phyloP scores from a whole-genome alignment of 148 eudicot species.

The Mesembryanthemum crystallinum region DNA sequence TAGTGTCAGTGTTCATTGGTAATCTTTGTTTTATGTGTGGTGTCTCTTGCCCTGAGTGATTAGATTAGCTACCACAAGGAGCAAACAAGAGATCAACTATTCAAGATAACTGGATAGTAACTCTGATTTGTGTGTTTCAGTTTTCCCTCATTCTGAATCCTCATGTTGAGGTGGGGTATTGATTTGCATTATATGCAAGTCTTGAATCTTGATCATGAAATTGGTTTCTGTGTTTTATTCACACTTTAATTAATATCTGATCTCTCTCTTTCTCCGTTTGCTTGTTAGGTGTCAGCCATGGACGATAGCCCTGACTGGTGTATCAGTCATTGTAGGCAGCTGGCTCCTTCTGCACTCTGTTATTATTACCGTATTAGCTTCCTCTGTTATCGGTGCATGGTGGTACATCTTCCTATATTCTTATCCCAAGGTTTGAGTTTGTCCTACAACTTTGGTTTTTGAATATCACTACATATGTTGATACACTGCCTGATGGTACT shows the following conservation, averaged over 20 bases:
- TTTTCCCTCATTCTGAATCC: background rate
- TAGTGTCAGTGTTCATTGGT: no score
- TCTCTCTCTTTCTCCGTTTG: background rate
- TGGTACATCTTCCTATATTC: conserved; percentile 93
- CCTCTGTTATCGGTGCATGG: conserved; percentile 61
- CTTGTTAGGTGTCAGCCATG: conserved; percentile 91
- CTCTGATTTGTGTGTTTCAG: background rate
- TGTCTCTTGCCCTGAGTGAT: no score
- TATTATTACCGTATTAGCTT: conserved; percentile 45
- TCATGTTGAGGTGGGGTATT: background rate
- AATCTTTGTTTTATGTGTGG: no score
- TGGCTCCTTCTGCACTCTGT: conserved; percentile 75
- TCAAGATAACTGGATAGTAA: no score
- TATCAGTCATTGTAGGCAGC: conserved; percentile 49
- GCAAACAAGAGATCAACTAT: no score
- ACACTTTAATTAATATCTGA: background rate
- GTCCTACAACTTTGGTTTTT: background rate
- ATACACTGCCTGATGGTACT: background rate
- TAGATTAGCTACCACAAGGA: no score
- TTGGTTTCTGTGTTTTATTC: background rate
- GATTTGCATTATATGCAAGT: no score
- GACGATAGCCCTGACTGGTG: conserved; percentile 82
- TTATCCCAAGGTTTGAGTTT: conserved; percentile 77
- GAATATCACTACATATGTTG: background rate
- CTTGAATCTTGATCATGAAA: background rate